Percentiles rank a stretch among this genome's conserved stretches.
Evolutionary conservation across 225 moss, liverwort and hornwort species (phyloP).

Genomic region (Pseudoscleropodium purum): DNA sequence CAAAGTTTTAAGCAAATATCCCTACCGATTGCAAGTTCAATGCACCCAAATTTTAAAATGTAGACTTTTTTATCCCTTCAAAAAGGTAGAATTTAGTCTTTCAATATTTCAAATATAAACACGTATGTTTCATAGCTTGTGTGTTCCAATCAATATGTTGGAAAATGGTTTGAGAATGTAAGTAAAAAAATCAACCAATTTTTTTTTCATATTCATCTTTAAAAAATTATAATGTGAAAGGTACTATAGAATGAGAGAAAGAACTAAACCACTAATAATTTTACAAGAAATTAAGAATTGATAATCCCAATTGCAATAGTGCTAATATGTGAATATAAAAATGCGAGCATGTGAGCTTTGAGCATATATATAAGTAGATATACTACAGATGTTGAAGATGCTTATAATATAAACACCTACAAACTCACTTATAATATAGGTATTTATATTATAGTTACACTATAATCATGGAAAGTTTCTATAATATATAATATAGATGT

Average conservation of each 20-base stretch:
- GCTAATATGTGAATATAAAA: too few relatives aligned
- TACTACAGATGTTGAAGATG: too few relatives aligned
- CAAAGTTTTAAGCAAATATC: neutral
- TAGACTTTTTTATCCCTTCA: neutral
- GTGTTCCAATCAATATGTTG: rapidly evolving
- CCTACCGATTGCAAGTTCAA: neutral
- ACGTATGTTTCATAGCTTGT: rapidly evolving
- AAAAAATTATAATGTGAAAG: too few relatives aligned
- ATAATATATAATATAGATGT: too few relatives aligned
- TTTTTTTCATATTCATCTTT: neutral
- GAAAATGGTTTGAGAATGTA: neutral
- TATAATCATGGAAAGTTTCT: too few relatives aligned
- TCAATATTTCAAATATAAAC: neutral
- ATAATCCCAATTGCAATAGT: neutral
- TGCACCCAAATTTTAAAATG: neutral
- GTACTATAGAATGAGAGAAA: neutral
- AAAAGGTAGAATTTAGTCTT: neutral
- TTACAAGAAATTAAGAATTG: neutral
- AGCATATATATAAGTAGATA: too few relatives aligned
- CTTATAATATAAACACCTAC: too few relatives aligned
- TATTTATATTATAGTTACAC: too few relatives aligned
- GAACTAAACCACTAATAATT: rapidly evolving
- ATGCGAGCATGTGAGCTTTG: too few relatives aligned
- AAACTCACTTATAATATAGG: too few relatives aligned
- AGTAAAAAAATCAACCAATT: neutral